phyloP scores from a whole-genome alignment of 2,329 filamentous ascomycete genomes.

The Alternaria novae-zelandiae region DNA sequence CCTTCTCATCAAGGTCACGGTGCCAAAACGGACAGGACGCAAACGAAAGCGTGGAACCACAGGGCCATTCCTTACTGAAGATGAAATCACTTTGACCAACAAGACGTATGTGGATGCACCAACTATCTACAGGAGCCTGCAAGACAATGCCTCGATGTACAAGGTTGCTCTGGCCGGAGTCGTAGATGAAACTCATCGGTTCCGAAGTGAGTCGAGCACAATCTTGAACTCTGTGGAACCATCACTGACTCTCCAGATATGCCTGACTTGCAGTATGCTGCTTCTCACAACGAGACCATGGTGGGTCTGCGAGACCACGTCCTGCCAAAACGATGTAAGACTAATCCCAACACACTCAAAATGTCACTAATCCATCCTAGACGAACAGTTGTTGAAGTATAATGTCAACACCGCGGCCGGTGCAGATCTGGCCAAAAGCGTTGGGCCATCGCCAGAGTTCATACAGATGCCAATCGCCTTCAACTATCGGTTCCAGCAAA shows the following conservation, averaged over 20 bases:
- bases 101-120: slow-evolving; percentile 29
- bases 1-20: slow-evolving; percentile 81
- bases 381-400: slow-evolving; percentile 68
- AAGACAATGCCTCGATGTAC: slow-evolving; percentile 73
- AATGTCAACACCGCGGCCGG: slow-evolving; percentile 47
- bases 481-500: slow-evolving; percentile 78
- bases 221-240: background rate
- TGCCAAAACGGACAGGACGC: slow-evolving; percentile 85
- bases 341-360: background rate
- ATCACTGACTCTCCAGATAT: slow-evolving; percentile 58
- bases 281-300: slow-evolving; percentile 71
- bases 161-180: slow-evolving; percentile 72
- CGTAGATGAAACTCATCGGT: slow-evolving; percentile 83
- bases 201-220: slow-evolving; percentile 63
- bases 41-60: slow-evolving; percentile 82
- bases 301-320: slow-evolving; percentile 73
- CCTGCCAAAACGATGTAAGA: slow-evolving; percentile 72
- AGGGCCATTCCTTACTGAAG: slow-evolving; percentile 60
- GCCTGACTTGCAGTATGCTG: slow-evolving; percentile 85
- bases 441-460: slow-evolving; percentile 81
- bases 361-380: slow-evolving; percentile 41
- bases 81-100: slow-evolving; percentile 35
- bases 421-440: slow-evolving; percentile 69
- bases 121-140: slow-evolving; percentile 66
- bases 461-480: slow-evolving; percentile 77